phyloP scores from a whole-genome alignment of 2,329 filamentous ascomycete genomes.

The Fusarium tuaranense region DNA sequence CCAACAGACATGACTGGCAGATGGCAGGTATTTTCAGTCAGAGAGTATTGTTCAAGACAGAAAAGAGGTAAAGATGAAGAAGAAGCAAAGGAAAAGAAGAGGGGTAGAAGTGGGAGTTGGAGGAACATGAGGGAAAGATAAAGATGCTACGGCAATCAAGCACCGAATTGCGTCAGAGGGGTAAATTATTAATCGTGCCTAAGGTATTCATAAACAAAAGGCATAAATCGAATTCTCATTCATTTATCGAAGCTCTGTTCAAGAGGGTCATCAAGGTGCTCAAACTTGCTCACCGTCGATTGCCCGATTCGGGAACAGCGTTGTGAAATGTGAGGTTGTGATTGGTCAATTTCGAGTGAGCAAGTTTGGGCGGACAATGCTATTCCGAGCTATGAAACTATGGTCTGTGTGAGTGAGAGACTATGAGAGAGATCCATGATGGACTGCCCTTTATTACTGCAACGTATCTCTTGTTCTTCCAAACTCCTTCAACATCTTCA shows the following conservation, averaged over 20 bases:
- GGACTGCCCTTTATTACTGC: not conserved
- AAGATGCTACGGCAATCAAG: not conserved
- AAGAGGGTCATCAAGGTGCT: constrained; percentile 37
- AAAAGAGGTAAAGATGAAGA: not conserved
- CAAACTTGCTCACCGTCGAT: constrained; percentile 45
- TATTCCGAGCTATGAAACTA: not conserved
- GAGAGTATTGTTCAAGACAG: constrained; percentile 4
- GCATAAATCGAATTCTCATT: not conserved
- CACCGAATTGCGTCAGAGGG: constrained; percentile 34
- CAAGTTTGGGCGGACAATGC: constrained; percentile 28
- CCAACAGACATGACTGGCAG: constrained; percentile 50
- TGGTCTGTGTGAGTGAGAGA: constrained; percentile 18
- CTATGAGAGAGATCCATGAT: constrained; percentile 31
- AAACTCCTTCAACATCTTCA: not conserved
- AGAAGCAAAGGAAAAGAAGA: constrained; percentile 20
- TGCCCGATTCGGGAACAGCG: constrained; percentile 44
- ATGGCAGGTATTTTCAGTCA: not conserved
- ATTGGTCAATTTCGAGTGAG: constrained; percentile 45
- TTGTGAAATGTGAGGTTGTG: constrained; percentile 32
- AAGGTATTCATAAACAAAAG: not conserved
- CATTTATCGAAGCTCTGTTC: not conserved
- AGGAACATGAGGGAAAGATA: constrained; percentile 18
- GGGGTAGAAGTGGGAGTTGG: constrained; percentile 29
- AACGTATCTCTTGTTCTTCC: not conserved
- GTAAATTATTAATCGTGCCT: constrained; percentile 10